Evolutionary conservation across 305 asterid genomes (phyloP).

Genomic region (Vinca major): DNA sequence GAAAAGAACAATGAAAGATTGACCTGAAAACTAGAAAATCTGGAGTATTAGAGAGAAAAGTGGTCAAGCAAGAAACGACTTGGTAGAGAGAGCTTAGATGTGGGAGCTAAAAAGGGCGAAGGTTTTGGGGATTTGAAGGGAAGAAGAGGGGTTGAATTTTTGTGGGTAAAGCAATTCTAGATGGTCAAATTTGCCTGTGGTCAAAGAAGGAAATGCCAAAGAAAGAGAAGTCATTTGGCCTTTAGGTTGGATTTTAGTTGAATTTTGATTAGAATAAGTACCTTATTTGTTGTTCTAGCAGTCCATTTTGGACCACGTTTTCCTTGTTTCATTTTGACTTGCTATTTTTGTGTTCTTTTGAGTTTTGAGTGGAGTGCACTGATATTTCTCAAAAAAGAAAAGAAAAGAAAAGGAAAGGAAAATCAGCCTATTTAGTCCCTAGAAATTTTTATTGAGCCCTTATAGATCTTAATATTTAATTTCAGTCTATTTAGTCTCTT

Average conservation of each 20-base stretch:
- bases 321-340: neutral
- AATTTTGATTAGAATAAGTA: neutral
- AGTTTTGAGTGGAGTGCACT: neutral
- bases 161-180: slow-evolving; percentile 8
- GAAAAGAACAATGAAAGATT: neutral
- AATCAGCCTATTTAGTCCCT: too few species aligned
- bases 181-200: slow-evolving; percentile 17
- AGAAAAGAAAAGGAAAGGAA: too few species aligned
- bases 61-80: neutral
- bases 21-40: neutral
- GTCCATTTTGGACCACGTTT: slow-evolving; percentile 15
- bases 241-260: neutral
- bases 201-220: neutral
- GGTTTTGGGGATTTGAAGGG: neutral
- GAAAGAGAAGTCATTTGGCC: neutral
- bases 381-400: too few species aligned
- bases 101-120: neutral
- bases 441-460: too few species aligned
- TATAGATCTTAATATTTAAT: too few species aligned
- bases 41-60: neutral
- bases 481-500: too few species aligned
- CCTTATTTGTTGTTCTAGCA: slow-evolving; percentile 1
- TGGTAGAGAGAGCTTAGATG: neutral
- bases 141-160: neutral
- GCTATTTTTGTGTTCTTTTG: neutral